These are phyloP conservation scores for Venturia aucupariae DNA, from an alignment of 2,329 filamentous ascomycete genomes.

Conservation along the genomic window DNA sequence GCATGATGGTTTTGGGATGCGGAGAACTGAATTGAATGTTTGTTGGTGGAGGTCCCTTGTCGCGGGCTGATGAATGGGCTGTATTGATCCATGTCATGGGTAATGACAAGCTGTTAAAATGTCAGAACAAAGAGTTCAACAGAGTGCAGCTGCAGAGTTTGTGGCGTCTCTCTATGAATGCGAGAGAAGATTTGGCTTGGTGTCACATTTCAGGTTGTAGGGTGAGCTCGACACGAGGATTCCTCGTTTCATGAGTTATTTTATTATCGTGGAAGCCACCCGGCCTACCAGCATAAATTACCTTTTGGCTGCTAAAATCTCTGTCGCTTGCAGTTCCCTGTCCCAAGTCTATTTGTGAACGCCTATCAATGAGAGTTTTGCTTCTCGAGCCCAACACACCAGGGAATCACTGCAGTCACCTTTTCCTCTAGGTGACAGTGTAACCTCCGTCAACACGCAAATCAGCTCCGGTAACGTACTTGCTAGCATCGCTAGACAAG, in stretches of 20 bases:
- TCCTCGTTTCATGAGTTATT: neutral
- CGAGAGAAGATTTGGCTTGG: too few species aligned
- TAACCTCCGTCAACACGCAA: constrained; percentile 82
- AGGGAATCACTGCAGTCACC: too few species aligned
- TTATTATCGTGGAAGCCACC: neutral
- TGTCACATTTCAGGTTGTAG: too few species aligned
- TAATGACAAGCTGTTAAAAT: neutral
- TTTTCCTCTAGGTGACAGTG: constrained; percentile 52
- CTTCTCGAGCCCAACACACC: neutral
- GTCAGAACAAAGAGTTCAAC: neutral
- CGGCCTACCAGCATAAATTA: neutral
- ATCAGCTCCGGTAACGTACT: constrained; percentile 52
- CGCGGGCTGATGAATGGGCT: neutral
- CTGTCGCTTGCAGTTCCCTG: neutral
- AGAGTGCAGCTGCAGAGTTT: too few species aligned
- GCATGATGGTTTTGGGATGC: neutral
- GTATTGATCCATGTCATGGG: neutral
- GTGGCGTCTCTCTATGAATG: too few species aligned
- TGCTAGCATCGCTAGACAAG: constrained; percentile 64
- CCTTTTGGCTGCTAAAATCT: neutral
- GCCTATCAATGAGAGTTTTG: neutral
- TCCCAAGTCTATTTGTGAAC: neutral
- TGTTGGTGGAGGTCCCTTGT: neutral
- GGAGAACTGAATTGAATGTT: neutral
- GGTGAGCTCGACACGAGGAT: too few species aligned